Percentiles rank a stretch among this genome's conserved stretches.
Conservation (phyloP, 345 rosid genomes). For the Euphorbia lathyris region DNA sequence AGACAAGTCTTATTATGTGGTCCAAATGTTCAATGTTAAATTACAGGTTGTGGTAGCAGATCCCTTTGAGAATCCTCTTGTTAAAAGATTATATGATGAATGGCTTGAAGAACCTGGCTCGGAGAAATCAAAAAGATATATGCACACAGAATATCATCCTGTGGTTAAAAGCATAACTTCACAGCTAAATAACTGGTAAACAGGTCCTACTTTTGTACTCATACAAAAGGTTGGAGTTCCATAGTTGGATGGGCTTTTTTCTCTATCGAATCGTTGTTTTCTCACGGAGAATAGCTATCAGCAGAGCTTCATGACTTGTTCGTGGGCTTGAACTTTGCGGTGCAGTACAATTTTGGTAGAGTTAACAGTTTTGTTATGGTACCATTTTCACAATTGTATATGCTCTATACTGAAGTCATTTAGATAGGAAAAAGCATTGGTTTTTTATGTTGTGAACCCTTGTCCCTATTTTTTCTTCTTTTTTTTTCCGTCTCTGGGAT, state of each 20-base stretch:
- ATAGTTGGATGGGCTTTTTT: neutral
- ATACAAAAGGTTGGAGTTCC: neutral
- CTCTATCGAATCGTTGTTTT: neutral
- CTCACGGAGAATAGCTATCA: neutral
- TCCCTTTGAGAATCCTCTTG: constrained; percentile 72
- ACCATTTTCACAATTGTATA: constrained; percentile 15
- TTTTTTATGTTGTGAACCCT: neutral
- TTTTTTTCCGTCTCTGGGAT: neutral
- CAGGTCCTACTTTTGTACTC: neutral
- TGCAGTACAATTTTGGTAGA: constrained; percentile 40
- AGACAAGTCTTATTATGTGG: neutral
- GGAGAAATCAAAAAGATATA: constrained; percentile 54
- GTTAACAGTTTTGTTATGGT: constrained; percentile 19
- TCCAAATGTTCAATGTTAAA: neutral
- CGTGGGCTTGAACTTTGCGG: constrained; percentile 9
- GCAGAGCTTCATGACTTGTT: neutral
- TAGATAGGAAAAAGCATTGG: constrained; percentile 8
- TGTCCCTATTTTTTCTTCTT: neutral
- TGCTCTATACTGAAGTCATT: constrained; percentile 16
- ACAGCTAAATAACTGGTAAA: constrained; percentile 77
- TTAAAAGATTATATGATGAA: constrained; percentile 60
- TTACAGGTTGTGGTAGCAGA: constrained; percentile 54
- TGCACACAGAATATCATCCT: constrained; percentile 89
- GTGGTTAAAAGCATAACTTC: constrained; percentile 68
- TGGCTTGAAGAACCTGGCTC: constrained; percentile 94